A percentile compares a stretch with the other conserved stretches of the same genome.
phyloP scores from a whole-genome alignment of 345 rosid species.

The Syzygium grande region DNA sequence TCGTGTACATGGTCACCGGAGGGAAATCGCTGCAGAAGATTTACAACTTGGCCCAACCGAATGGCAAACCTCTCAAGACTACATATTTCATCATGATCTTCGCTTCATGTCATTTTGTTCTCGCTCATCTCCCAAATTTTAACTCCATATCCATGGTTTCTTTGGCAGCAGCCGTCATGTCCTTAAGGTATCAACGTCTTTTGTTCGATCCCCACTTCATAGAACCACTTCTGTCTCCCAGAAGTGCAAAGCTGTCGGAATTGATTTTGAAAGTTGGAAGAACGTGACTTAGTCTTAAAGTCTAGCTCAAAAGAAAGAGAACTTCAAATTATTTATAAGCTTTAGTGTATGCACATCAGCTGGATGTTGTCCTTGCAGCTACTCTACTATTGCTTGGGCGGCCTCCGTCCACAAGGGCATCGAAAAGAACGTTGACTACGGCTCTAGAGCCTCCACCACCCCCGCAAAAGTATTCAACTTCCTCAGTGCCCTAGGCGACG shows the following conservation, averaged over 20 bases:
- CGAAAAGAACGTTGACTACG: conserved; percentile 35
- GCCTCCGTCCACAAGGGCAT: conserved; percentile 53
- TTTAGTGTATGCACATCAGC: background rate
- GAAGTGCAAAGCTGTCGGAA: background rate
- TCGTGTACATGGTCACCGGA: conserved; percentile 82
- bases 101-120: conserved; percentile 60
- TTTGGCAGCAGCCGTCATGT: conserved; percentile 76
- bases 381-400: conserved; percentile 72
- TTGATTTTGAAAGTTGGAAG: background rate
- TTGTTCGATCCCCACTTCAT: background rate
- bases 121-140: conserved; percentile 73
- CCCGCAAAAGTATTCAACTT: conserved; percentile 46
- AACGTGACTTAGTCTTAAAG: background rate
- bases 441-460: conserved; percentile 23
- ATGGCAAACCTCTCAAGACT: conserved; percentile 30
- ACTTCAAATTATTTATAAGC: background rate
- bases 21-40: conserved; percentile 61
- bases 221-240: background rate
- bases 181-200: conserved; percentile 35
- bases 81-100: conserved; percentile 65
- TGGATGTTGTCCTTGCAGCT: conserved; percentile 25
- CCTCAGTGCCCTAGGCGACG: conserved; percentile 68
- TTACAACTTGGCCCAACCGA: conserved; percentile 19
- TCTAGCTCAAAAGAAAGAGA: background rate
- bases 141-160: conserved; percentile 73